A percentile compares a stretch with the other conserved stretches of the same genome.
phyloP scores from a whole-genome alignment of 2,329 filamentous ascomycete genomes.

The Verticillium nubilum region DNA sequence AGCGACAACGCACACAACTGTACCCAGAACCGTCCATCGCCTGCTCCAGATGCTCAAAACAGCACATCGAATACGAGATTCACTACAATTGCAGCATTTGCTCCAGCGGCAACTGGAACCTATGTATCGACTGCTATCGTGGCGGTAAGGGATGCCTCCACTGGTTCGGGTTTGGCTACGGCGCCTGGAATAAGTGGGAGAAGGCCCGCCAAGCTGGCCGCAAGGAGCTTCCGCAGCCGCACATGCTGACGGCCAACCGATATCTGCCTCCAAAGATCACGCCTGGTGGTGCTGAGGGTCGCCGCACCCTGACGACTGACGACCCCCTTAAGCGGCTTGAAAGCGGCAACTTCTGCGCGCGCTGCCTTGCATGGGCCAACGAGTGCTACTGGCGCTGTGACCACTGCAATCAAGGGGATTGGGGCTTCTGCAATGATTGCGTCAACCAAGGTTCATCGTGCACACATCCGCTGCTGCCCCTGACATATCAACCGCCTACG shows the following conservation, averaged over 20 bases:
- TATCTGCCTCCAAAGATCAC: slow-evolving; percentile 45
- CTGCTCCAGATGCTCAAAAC: slow-evolving; percentile 65
- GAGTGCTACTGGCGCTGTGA: slow-evolving; percentile 88
- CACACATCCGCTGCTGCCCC: slow-evolving; percentile 72
- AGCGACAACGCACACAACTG: slow-evolving; percentile 38
- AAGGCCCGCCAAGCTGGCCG: slow-evolving; percentile 35
- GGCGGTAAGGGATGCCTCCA: slow-evolving; percentile 70
- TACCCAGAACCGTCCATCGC: slow-evolving; percentile 67
- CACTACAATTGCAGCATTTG: slow-evolving; percentile 80
- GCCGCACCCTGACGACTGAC: slow-evolving; percentile 56
- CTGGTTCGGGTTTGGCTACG: slow-evolving; percentile 83
- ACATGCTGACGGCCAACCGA: slow-evolving; percentile 53
- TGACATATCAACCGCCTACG: slow-evolving; percentile 53
- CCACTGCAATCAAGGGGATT: slow-evolving; percentile 83
- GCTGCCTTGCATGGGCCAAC: slow-evolving; percentile 68
- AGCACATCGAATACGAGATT: slow-evolving; percentile 76
- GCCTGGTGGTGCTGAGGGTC: slow-evolving; percentile 48
- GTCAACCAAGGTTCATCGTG: slow-evolving; percentile 79
- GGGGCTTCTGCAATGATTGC: slow-evolving; percentile 88
- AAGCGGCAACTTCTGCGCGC: slow-evolving; percentile 78
- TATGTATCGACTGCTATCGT: slow-evolving; percentile 80
- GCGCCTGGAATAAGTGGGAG: slow-evolving; percentile 64
- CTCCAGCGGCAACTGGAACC: slow-evolving; percentile 64
- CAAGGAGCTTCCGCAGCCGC: slow-evolving; percentile 39
- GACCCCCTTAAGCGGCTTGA: slow-evolving; percentile 65